Evolutionary conservation across 2,329 filamentous ascomycete species (phyloP), one percentile per base, ranked within the genome.

Genomic region (Neofusicoccum umdonicola): DNA sequence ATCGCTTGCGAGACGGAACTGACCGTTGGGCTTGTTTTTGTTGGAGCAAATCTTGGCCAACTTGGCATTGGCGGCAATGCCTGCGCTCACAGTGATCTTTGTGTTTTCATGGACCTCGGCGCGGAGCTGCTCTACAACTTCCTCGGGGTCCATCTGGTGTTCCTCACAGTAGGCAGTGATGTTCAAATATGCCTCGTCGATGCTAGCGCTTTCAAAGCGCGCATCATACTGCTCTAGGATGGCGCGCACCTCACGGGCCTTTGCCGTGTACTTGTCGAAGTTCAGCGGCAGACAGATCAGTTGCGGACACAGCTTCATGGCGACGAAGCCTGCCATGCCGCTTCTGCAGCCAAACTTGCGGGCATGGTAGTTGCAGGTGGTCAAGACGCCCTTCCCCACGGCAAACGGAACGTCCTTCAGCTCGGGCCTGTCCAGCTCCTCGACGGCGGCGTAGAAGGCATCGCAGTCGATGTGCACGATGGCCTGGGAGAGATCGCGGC

Each of bases 31-130:
- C 73, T 99, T 99, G 77, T 98, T 97, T 76, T 90, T 87, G 73
- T 99, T 97, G 17, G 92, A 96, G 71, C 90, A 92, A 37, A 99
- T 97, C 78, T 99, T 99, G 35, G 95, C 94, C 13, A 99, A 83
- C 73, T 93, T 94, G 0, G 93, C 89, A 75, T 99, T 99, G 1
- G 92, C 90, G 0, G 93, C 94, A 66, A 99, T 97, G 0, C 95
- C 95, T 0, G 94, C 95, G 15, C 93, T 97, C 3, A 99, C 89
- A 0, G 93, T 97, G 64, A 99, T 89, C 44, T 89, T 87, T 0
- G 92, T 90, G 71, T 86, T 88, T 66, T 91, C 85, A 42, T 90
- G 83, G 1, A 99, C 87, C 71, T 96, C 88, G 11, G 83, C 82
- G 9, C 95, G 87, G 80, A 98, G 87, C 70, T 93, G 88, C 50